These are phyloP conservation scores for Seminavis robusta DNA, from an alignment of 108 stramenopile genomes.

Conservation along the genomic window DNA sequence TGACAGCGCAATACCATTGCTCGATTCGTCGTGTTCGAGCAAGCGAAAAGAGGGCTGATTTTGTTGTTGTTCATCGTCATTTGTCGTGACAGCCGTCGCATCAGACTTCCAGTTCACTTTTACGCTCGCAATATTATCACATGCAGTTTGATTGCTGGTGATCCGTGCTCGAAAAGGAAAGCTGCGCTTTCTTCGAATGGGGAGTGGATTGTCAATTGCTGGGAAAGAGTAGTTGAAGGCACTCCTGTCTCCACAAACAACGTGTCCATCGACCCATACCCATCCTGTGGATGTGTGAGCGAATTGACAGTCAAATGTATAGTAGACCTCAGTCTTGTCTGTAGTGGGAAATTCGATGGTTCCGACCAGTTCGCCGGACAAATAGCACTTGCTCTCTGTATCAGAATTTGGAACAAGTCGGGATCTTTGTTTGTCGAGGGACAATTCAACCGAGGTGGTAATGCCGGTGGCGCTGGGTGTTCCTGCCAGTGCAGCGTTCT, in stretches of 20 bases:
- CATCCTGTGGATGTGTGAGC: conserved; percentile 4
- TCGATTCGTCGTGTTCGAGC: not conserved
- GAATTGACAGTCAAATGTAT: conserved; percentile 1
- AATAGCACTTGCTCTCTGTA: too few species aligned
- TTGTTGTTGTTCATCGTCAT: too few species aligned
- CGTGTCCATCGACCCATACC: conserved; percentile 3
- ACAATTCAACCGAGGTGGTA: not conserved
- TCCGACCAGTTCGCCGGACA: conserved; percentile 6
- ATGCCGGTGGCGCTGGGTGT: not conserved
- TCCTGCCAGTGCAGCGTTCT: not conserved
- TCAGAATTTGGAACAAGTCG: too few species aligned
- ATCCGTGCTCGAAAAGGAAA: conserved; percentile 3
- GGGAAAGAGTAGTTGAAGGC: not conserved
- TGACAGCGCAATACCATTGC: not conserved
- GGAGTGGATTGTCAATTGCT: not conserved
- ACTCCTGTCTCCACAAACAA: conserved; percentile 4
- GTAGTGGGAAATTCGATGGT: not conserved
- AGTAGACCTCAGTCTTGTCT: not conserved
- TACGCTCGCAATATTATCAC: not conserved
- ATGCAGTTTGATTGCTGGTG: conserved; percentile 2
- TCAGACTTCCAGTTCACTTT: not conserved
- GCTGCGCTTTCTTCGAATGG: not conserved
- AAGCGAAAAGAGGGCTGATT: too few species aligned
- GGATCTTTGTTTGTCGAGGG: too few species aligned
- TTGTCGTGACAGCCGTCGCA: not conserved